phyloP scores from a whole-genome alignment of 2,329 filamentous ascomycete genomes.

The Madurella mycetomatis region DNA sequence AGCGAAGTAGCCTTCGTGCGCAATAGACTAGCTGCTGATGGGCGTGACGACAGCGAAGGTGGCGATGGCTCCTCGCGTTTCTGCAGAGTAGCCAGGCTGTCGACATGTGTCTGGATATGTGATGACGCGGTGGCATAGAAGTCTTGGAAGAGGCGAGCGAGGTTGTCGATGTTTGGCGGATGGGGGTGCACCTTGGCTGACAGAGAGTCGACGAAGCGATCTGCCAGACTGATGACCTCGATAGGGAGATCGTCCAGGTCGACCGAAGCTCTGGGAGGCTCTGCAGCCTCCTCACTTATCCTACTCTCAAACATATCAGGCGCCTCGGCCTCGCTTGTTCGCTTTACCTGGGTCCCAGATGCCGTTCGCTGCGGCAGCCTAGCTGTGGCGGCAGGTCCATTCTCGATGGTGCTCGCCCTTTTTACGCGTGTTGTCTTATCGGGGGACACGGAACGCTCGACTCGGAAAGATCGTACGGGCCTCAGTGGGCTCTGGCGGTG shows the following conservation, averaged over 20 bases:
- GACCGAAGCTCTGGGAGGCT: constrained; percentile 53
- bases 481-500: constrained; percentile 28
- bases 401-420: constrained; percentile 45
- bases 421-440: constrained; percentile 31
- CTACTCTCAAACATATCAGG: constrained; percentile 44
- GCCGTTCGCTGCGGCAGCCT: constrained; percentile 18
- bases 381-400: constrained; percentile 29
- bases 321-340: constrained; percentile 16
- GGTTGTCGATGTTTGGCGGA: constrained; percentile 75
- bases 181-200: constrained; percentile 80
- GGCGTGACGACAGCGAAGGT: constrained; percentile 50
- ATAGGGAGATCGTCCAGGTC: constrained; percentile 88
- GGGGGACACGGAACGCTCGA: constrained; percentile 18
- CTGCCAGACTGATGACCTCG: constrained; percentile 83
- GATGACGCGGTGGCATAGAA: constrained; percentile 80
- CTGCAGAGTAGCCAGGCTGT: constrained; percentile 68
- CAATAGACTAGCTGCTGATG: constrained; percentile 53
- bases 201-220: constrained; percentile 89
- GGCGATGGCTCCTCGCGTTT: constrained; percentile 60
- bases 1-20: constrained; percentile 53
- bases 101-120: constrained; percentile 84
- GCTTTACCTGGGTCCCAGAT: constrained; percentile 13
- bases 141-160: constrained; percentile 87
- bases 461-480: constrained; percentile 28
- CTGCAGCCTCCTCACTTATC: constrained; percentile 42